Evolutionary conservation across 2,329 filamentous ascomycete species (phyloP), one percentile per base, ranked within the genome.

Genomic region (Pseudopithomyces maydicus): DNA sequence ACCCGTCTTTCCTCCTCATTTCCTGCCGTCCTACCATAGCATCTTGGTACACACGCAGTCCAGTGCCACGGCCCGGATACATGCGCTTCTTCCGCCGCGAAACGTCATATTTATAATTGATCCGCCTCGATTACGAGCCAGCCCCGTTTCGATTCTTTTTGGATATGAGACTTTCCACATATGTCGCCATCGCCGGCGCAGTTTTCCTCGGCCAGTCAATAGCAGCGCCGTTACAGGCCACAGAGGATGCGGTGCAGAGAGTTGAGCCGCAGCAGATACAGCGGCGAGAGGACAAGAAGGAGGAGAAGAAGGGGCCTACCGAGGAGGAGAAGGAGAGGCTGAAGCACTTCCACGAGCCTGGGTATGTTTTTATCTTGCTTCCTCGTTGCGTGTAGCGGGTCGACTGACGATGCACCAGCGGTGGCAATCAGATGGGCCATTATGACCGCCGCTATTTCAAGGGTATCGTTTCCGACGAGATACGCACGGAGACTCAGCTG

Each of bases 371-470:
- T n/a, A n/a, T n/a, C 11, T 11, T 19, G 36, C n/a, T 19, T 19
- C 29, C 1, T 38, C 10, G 5, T 17, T n/a, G 4, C n/a, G 33
- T 26, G 22, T n/a, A n/a, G n/a, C n/a, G 17, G 23, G 2, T 42
- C 26, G 26, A 32, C 65, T 68, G 23, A 73, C 53, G 17, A 2
- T 17, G 23, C 8, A 22, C 2, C 36, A 76, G 74, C 52, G 63
- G 60, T 36, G 81, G 82, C 65, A 78, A 85, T 52, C 81, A 82
- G 29, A 81, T 90, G 20, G 84, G 85, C 50, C 90, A 94, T 77
- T 94, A 94, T 75, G 90, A 94, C 74, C 74, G 72, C 22, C 86
- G 91, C 59, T 94, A 83, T 77, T 94, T 89, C 77, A 79, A 81
- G 38, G 77, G 81, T n/a, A 70, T 82, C 3, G 83, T 93, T 8